Evolutionary conservation across 2,329 filamentous ascomycete genomes (phyloP).

Genomic region (Hortaea werneckii): DNA sequence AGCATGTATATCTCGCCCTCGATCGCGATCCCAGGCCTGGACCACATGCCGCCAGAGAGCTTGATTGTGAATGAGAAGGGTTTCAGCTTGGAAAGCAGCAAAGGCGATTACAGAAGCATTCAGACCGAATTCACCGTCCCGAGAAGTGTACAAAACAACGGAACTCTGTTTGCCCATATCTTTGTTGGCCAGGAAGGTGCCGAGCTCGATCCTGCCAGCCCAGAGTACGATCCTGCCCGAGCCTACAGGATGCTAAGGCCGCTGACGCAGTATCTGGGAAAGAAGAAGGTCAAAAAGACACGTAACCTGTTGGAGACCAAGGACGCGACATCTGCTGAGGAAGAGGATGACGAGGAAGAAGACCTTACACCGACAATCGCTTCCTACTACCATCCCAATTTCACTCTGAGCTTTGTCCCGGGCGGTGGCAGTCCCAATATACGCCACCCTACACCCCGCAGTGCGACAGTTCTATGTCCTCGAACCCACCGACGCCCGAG

Average conservation of each 20-base stretch:
- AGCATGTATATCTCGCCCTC: conserved; percentile 74
- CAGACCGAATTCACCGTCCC: conserved; percentile 72
- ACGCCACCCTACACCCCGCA: conserved; percentile 58
- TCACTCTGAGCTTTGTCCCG: conserved; percentile 78
- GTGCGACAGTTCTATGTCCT: conserved; percentile 68
- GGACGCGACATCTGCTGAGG: conserved; percentile 33
- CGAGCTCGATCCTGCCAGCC: conserved; percentile 62
- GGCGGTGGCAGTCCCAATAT: conserved; percentile 62
- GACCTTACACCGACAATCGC: conserved; percentile 58
- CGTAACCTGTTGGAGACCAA: conserved; percentile 63
- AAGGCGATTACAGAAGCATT: conserved; percentile 64
- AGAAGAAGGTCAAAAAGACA: conserved; percentile 82
- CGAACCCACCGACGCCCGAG: conserved; percentile 70
- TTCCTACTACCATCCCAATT: conserved; percentile 92
- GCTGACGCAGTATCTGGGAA: conserved; percentile 78
- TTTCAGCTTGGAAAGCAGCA: conserved; percentile 48
- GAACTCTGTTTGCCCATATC: conserved; percentile 90
- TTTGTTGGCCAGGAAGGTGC: conserved; percentile 71
- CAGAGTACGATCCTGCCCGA: conserved; percentile 60
- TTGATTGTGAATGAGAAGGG: conserved; percentile 70
- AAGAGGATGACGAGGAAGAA: conserved; percentile 30
- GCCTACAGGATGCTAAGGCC: conserved; percentile 80
- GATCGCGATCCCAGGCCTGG: conserved; percentile 57
- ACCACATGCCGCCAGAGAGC: conserved; percentile 53
- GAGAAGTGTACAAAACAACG: conserved; percentile 73